Conservation (phyloP, 2,329 filamentous ascomycete species). For the Claviceps humidiphila region DNA sequence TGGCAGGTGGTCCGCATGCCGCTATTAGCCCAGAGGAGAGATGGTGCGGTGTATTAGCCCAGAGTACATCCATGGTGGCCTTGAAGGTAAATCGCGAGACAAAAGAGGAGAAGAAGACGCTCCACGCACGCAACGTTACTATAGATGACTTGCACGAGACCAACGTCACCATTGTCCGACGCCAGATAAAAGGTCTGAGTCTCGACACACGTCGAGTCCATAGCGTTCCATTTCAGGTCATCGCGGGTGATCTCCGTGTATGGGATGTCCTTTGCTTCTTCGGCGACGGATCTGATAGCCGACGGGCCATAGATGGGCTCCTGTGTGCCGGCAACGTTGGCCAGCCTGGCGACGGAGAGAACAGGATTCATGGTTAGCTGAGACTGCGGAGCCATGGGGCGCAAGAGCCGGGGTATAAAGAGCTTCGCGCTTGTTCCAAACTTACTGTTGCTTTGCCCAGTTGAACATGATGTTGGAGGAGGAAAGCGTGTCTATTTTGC, state of each 20-base stretch:
- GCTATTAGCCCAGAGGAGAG: slow-evolving; percentile 31
- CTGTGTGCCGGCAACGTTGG: slow-evolving; percentile 82
- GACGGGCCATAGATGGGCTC: slow-evolving; percentile 89
- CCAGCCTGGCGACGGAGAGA: slow-evolving; percentile 33
- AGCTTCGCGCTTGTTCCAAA: neutral
- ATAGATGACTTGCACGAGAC: slow-evolving; percentile 85
- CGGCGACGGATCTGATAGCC: slow-evolving; percentile 74
- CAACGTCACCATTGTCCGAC: slow-evolving; percentile 62
- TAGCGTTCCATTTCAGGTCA: slow-evolving; percentile 68
- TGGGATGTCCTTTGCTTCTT: slow-evolving; percentile 63
- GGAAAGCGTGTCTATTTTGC: neutral
- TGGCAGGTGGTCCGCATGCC: slow-evolving; percentile 83
- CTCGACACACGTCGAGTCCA: slow-evolving; percentile 82
- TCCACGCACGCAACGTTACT: slow-evolving; percentile 78
- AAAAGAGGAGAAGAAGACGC: neutral
- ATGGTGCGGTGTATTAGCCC: neutral
- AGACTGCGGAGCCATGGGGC: slow-evolving; percentile 3
- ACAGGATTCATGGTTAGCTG: slow-evolving; percentile 6
- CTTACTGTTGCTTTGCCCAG: slow-evolving; percentile 88
- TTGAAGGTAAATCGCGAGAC: neutral
- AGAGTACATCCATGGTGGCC: neutral
- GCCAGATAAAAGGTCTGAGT: slow-evolving; percentile 90
- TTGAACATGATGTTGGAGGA: slow-evolving; percentile 56
- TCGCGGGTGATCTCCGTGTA: slow-evolving; percentile 69
- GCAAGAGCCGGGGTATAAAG: neutral